These are phyloP conservation scores for Ophiosphaerella herpotricha DNA, from an alignment of 2,329 filamentous ascomycete genomes.

Conservation along the genomic window DNA sequence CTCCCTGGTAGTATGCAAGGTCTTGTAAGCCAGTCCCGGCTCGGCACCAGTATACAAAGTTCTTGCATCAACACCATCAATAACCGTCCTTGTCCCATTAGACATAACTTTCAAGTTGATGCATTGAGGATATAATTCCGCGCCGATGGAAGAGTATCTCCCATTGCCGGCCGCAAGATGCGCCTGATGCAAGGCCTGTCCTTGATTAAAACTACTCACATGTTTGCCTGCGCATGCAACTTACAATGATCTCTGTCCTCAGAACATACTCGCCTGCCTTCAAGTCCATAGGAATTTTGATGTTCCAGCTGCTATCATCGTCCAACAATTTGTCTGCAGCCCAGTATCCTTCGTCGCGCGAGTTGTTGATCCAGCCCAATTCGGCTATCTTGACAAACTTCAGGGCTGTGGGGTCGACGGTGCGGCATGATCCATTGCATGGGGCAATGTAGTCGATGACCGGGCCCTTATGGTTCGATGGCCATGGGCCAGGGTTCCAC, in stretches of 20 bases:
- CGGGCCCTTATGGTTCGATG: slow-evolving; percentile 32
- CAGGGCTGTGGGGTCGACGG: slow-evolving; percentile 22
- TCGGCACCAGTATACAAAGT: slow-evolving; percentile 47
- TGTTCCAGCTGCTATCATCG: slow-evolving; percentile 44
- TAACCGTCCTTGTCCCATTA: slow-evolving; percentile 40
- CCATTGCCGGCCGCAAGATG: slow-evolving; percentile 30
- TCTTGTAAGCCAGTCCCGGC: slow-evolving; percentile 46
- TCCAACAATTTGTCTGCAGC: slow-evolving; percentile 44
- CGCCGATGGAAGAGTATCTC: slow-evolving; percentile 47
- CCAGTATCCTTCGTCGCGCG: slow-evolving; percentile 41
- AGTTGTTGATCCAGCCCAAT: slow-evolving; percentile 21
- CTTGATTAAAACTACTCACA: background rate
- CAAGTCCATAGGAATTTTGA: slow-evolving; percentile 49
- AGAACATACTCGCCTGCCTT: slow-evolving; percentile 48
- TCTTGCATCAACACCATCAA: slow-evolving; percentile 41
- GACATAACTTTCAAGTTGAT: slow-evolving; percentile 53
- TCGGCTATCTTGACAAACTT: slow-evolving; percentile 38
- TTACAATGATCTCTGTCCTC: slow-evolving; percentile 47
- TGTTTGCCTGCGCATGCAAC: background rate
- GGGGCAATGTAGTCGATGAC: slow-evolving; percentile 37
- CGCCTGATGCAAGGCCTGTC: slow-evolving; percentile 43
- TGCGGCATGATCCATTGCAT: slow-evolving; percentile 25
- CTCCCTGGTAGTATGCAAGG: slow-evolving; percentile 22
- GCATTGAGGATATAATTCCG: slow-evolving; percentile 58
- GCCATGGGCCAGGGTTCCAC: slow-evolving; percentile 38